phyloP scores from a whole-genome alignment of 164 flowering plant genomes.

The Macadamia tetraphylla region DNA sequence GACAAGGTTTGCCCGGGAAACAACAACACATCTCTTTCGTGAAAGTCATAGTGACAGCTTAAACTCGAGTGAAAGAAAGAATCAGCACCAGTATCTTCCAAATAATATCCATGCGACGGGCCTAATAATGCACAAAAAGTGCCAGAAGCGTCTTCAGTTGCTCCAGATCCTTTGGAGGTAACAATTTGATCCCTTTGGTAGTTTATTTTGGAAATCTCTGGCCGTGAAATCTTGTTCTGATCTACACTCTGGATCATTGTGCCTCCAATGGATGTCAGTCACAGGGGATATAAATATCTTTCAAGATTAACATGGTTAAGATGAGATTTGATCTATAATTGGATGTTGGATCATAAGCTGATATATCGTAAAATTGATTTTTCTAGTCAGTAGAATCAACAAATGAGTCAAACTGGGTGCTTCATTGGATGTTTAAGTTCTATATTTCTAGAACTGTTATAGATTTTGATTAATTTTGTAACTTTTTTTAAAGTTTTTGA shows the following conservation, averaged over 20 bases:
- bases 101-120: slow-evolving; percentile 20
- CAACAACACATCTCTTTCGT: slow-evolving; percentile 88
- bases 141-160: slow-evolving; percentile 36
- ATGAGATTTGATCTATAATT: too few species aligned
- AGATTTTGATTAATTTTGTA: too few species aligned
- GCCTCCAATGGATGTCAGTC: not conserved
- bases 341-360: too few species aligned
- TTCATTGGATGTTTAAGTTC: too few species aligned
- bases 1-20: slow-evolving; percentile 95
- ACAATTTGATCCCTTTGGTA: slow-evolving; percentile 7
- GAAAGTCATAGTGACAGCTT: slow-evolving; percentile 55
- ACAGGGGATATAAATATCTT: too few species aligned
- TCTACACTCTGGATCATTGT: not conserved
- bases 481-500: too few species aligned
- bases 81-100: slow-evolving; percentile 26
- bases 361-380: too few species aligned
- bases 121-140: slow-evolving; percentile 23
- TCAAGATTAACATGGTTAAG: too few species aligned
- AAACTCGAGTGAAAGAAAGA: slow-evolving; percentile 44
- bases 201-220: not conserved
- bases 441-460: too few species aligned
- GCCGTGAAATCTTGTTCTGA: not conserved
- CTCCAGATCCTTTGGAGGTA: slow-evolving; percentile 79
- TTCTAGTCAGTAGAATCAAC: too few species aligned
- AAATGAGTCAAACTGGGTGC: too few species aligned